Evolutionary conservation across 495 filamentous ascomycete genomes (phyloP), one percentile per base, ranked within the genome.

Genomic region (Aspergillus bertholletiae): DNA sequence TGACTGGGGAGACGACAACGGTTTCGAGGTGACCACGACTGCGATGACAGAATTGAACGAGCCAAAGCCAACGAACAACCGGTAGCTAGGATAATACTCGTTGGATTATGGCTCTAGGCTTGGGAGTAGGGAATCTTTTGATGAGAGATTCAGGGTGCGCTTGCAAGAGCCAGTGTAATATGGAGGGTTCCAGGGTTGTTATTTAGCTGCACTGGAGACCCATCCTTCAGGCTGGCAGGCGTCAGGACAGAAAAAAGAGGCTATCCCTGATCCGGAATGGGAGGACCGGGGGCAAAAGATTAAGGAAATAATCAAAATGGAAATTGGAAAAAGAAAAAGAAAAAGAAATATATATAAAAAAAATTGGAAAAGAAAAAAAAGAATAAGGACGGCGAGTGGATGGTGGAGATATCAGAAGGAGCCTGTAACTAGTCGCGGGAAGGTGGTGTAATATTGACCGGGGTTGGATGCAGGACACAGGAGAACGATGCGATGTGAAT

Each of bases 111-210:
- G 55, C 49, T 45, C 61, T 56, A 56, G 62, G 49, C 56, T 58
- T 49, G 59, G 56, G 58, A 46, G 41, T 34, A 32, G 44, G 28
- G 60, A 27, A 44, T 45, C 28, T 27, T 12, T 35, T 48, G 44
- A 24, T 60, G 45, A 55, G 51, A 63, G 65, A 55, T 68, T 66
- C 64, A 65, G 61, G 64, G 67, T 66, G 59, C 56, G 55, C 67
- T n/a, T 69, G 65, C 57, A 60, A 59, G 54, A 55, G 63, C 44
- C 49, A 58, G 61, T 61, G 63, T 62, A 65, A 64, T 60, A 64
- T 67, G 67, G 69, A 73, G 72, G 72, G 74, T 37, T 74, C 72
- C 71, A 74, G 71, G 72, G 72, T 74, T 58, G 65, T 68, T 76
- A 76, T 74, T 72, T 75, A 75, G 71, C 69, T 73, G 72, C 63